phyloP scores from a whole-genome alignment of 495 filamentous ascomycete species.

The Oleoguttula mirabilis region DNA sequence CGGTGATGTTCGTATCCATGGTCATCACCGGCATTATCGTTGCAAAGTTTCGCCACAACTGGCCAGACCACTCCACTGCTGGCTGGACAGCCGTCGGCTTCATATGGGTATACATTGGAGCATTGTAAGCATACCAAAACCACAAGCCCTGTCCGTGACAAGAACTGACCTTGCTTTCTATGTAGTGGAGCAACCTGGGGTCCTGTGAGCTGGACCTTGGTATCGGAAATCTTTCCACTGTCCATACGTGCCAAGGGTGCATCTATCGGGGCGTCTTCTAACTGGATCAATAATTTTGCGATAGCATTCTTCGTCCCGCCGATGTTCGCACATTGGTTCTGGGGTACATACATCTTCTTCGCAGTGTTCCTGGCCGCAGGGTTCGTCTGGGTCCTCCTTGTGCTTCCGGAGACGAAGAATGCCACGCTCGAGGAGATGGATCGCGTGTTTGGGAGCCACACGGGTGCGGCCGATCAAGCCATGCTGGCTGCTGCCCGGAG shows the following conservation, averaged over 20 bases:
- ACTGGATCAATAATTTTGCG: conserved; percentile 51
- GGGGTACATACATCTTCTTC: conserved; percentile 72
- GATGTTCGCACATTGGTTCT: conserved; percentile 56
- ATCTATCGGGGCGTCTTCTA: conserved; percentile 48
- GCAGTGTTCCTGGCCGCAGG: conserved; percentile 55
- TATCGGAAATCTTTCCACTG: conserved; percentile 68
- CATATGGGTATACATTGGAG: conserved; percentile 62
- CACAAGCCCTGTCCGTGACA: too few species aligned
- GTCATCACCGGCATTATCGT: conserved; percentile 1
- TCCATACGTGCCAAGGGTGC: conserved; percentile 61
- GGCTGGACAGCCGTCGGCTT: conserved; percentile 70
- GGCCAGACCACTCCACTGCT: conserved; percentile 47
- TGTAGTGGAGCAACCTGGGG: neutral
- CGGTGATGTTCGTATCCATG: neutral
- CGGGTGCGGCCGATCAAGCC: neutral
- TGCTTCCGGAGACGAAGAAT: conserved; percentile 37
- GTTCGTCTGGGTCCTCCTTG: conserved; percentile 37
- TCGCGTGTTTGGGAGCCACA: conserved; percentile 4
- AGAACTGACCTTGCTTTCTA: conserved; percentile 66
- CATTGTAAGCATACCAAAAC: too few species aligned
- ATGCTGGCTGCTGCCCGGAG: neutral
- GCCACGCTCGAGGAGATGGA: conserved; percentile 32
- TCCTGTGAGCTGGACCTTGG: conserved; percentile 30
- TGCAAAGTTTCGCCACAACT: conserved; percentile 39
- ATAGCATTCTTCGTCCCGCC: conserved; percentile 66